Evolutionary conservation across 768 basidiomycete genomes (phyloP).

Genomic region (Leccinum variicolor): DNA sequence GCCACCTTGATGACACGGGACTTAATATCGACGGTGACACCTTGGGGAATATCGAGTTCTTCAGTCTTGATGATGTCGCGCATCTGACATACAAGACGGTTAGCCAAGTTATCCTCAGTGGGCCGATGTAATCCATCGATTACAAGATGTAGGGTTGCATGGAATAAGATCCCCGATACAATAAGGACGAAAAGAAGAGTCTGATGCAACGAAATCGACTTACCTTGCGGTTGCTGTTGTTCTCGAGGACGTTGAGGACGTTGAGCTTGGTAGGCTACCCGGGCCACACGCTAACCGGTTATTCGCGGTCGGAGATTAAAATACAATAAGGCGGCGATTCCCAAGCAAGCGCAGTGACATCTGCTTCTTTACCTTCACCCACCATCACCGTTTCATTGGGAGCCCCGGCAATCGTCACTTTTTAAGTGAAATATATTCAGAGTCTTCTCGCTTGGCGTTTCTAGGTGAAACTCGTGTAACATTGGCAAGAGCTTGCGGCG

Average conservation of each 20-base stretch:
- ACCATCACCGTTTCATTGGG: constrained; percentile 42
- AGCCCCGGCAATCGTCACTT: constrained; percentile 39
- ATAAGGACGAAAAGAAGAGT: background rate
- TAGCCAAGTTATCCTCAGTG: constrained; percentile 31
- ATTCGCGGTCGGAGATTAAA: constrained; percentile 38
- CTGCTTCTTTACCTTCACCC: constrained; percentile 43
- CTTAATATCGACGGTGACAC: constrained; percentile 84
- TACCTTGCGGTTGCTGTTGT: constrained; percentile 26
- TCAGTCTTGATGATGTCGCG: constrained; percentile 91
- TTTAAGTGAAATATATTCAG: constrained; percentile 47
- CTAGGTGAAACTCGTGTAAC: constrained; percentile 34
- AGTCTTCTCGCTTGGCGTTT: constrained; percentile 27
- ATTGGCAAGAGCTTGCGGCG: constrained; percentile 28
- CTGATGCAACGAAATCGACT: constrained; percentile 9
- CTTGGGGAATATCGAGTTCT: constrained; percentile 86
- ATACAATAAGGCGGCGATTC: constrained; percentile 22
- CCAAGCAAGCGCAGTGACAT: constrained; percentile 18
- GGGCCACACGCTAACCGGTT: constrained; percentile 15
- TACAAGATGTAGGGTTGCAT: background rate
- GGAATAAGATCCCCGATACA: background rate
- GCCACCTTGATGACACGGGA: constrained; percentile 87
- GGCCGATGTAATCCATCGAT: constrained; percentile 38
- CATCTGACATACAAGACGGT: constrained; percentile 53
- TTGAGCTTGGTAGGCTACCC: constrained; percentile 8
- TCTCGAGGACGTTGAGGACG: constrained; percentile 28